A percentile compares a stretch with the other conserved stretches of the same genome.
phyloP scores from a whole-genome alignment of 2,329 filamentous ascomycete species.

The Ustulina deusta region DNA sequence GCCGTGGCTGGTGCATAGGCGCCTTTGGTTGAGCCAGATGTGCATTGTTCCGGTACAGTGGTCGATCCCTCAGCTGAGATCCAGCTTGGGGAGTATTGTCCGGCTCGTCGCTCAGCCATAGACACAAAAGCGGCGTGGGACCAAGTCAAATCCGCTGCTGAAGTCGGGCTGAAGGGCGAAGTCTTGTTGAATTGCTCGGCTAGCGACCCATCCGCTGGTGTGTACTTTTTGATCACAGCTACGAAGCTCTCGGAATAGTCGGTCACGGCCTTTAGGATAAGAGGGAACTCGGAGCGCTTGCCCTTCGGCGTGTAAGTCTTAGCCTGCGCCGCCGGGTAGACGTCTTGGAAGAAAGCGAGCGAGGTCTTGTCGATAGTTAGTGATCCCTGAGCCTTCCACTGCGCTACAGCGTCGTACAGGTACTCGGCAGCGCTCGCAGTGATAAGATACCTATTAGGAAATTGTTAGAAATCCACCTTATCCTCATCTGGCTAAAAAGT shows the following conservation, averaged over 20 bases:
- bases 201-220: slow-evolving; percentile 60
- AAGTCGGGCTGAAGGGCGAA: slow-evolving; percentile 53
- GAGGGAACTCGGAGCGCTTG: slow-evolving; percentile 51
- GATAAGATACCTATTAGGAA: slow-evolving; percentile 56
- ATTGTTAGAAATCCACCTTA: slow-evolving; percentile 14
- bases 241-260: slow-evolving; percentile 68
- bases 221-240: slow-evolving; percentile 60
- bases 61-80: slow-evolving; percentile 38
- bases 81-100: slow-evolving; percentile 51
- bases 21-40: slow-evolving; percentile 44
- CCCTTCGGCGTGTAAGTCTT: slow-evolving; percentile 61
- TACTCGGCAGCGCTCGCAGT: slow-evolving; percentile 69
- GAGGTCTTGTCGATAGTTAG: slow-evolving; percentile 64
- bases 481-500: not conserved
- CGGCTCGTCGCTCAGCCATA: slow-evolving; percentile 55
- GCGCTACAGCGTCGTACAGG: slow-evolving; percentile 67
- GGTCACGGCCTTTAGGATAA: slow-evolving; percentile 60
- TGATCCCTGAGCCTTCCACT: slow-evolving; percentile 61
- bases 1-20: slow-evolving; percentile 52
- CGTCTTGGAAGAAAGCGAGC: slow-evolving; percentile 66
- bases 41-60: slow-evolving; percentile 48
- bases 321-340: slow-evolving; percentile 59
- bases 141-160: slow-evolving; percentile 72
- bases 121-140: slow-evolving; percentile 74
- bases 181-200: slow-evolving; percentile 63